Base-by-base conservation (phyloP, 306 rosid species). In the Castanopsis chinensis region DNA sequence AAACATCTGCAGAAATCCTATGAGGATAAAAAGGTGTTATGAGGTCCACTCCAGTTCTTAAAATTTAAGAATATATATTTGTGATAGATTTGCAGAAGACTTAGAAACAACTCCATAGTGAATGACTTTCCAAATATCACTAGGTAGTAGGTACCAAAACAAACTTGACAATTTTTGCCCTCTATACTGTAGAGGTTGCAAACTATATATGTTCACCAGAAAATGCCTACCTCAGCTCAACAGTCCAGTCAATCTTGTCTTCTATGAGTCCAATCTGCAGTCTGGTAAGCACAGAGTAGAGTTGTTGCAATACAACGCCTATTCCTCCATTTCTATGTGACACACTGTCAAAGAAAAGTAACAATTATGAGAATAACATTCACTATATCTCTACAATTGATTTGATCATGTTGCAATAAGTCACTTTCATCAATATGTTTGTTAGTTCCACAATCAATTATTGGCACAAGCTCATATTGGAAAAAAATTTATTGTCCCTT, bases 231-330 rank as follows among this genome's bases (percentile, higher is more conserved):
- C 85, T 76, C 77, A 96, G 83, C 80, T 90, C 89, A 28, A 93
- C 93, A 75, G 96, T 96, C 99, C 98, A 93, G 71, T 89, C 79
- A 97, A 89, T 87, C 82, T 79, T 78, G 89, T 93, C 99, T 84
- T 89, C 87, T 3, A 81, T 69, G 20, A 93, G 92, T 74, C 99
- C 99, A 98, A 93, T 96, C 85, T 93, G 98, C 63, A 96, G 65
- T 86, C 91, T 88, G 74, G 97, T 93, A 76, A 96, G 97, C 78
- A 79, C 84, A 45, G 89, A 80, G 78, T 96, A 96, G 65, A 96
- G 94, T 88, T 89, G 89, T 87, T 85, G 89, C 1, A 96, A 85
- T 80, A 95, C 99, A 15, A 20, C 88, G 43, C 99, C 99, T 68
- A 93, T 73, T 43, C 87, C 91, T 10, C 91, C 89, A 11, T 87